Base-by-base conservation (phyloP, 1,284 basidiomycete genomes). In the Coniferiporia sulphurascens region DNA sequence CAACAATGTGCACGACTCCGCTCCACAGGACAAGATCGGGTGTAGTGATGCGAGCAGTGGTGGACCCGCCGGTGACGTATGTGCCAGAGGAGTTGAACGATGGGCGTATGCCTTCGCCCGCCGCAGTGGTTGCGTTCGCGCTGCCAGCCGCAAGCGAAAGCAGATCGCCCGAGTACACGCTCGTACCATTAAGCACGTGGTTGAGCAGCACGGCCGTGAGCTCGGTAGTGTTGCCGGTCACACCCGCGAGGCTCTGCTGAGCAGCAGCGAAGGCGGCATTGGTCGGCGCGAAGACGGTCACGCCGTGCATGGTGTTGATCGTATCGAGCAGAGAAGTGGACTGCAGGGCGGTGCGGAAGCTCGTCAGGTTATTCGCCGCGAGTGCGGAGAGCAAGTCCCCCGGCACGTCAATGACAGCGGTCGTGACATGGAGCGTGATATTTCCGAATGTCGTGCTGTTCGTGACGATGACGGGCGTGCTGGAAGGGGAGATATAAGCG, bases 1-100 rank as follows among this genome's bases (percentile, higher is more conserved):
- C 80, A 63, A 91, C 82, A 53, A 88, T 71, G 69, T 92, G 87
- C 6, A 90, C 68, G 22, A 92, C 89, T 60, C 90, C 90, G 65
- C 91, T 91, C 34, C 76, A 69, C 27, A 83, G 71, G 64, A 92
- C 75, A 7, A 91, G 76, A 68, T 93, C 87, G 22, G 82, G 73
- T 56, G 77, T 74, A 22, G 87, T 68, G 66, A 93, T 84, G 63
- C 72, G 72, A 8, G 85, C 86, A 15, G 78, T 79, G 8, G 78
- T 73, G 49, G 79, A 79, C 32, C 79, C 80, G 10, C 73, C 77
- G 21, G 72, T 78, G 58, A 92, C 82, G 68, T 76, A 91, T 0
- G 77, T 72, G 2, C 89, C 90, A 0, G 83, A 80, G 0, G 73
- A 73, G 70, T 91, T 91, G 62, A 76, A 71, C 13, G 66, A 66